Conservation (phyloP, 2,329 filamentous ascomycete genomes). For the Diplodia corticola region DNA sequence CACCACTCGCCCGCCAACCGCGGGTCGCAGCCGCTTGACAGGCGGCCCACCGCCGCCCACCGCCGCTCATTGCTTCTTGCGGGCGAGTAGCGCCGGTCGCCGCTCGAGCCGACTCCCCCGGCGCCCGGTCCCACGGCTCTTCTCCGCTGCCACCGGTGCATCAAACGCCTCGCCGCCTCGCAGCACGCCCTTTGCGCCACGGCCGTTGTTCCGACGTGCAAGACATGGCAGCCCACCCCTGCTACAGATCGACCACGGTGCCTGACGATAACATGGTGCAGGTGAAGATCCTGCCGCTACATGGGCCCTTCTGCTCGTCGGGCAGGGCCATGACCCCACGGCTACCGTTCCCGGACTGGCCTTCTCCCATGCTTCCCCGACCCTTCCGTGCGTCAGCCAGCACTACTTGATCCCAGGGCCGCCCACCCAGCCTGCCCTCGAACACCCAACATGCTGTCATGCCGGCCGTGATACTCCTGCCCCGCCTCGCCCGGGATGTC, state of each 20-base stretch:
- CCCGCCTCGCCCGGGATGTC: not conserved
- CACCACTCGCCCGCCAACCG: not conserved
- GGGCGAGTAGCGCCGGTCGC: not conserved
- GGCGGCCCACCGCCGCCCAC: not conserved
- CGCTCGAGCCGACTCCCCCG: not conserved
- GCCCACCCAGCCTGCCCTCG: not conserved
- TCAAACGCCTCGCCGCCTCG: not conserved
- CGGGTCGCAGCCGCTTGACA: not conserved
- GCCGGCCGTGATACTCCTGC: slow-evolving; percentile 11
- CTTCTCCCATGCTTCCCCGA: not conserved
- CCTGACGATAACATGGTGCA: not conserved
- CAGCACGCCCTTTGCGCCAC: not conserved
- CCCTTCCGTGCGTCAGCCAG: not conserved
- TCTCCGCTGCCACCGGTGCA: not conserved
- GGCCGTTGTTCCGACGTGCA: slow-evolving; percentile 1
- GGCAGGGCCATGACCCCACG: not conserved
- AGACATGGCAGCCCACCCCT: not conserved
- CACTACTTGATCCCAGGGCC: slow-evolving; percentile 9
- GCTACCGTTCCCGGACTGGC: not conserved
- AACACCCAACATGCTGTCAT: slow-evolving; percentile 13
- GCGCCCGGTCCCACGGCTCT: not conserved
- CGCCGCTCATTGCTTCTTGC: not conserved
- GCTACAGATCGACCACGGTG: not conserved
- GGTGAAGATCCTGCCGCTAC: not conserved
- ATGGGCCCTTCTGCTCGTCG: not conserved